These are phyloP conservation scores for Mucor indicus DNA, from an alignment of 371 early-diverging fungal genomes.

Conservation along the genomic window DNA sequence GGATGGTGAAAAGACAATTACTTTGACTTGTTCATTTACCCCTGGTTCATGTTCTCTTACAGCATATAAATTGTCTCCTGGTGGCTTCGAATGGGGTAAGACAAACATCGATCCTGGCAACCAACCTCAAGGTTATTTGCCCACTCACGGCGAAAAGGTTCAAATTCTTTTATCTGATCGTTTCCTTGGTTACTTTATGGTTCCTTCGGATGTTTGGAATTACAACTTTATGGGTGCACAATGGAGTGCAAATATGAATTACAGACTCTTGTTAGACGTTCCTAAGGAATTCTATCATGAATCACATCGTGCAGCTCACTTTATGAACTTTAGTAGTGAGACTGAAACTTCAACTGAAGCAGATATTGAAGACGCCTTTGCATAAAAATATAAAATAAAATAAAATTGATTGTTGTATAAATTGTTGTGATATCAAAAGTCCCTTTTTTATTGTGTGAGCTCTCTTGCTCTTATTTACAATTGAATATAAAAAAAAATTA, in stretches of 20 bases:
- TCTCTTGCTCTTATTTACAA: not conserved
- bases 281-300: conserved; percentile 98
- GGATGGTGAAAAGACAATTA: conserved; percentile 93
- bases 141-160: conserved; percentile 90
- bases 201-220: conserved; percentile 96
- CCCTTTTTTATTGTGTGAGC: not conserved
- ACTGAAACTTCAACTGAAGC: conserved; percentile 68
- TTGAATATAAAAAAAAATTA: too few species aligned
- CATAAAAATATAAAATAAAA: conserved; percentile 32
- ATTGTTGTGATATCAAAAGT: not conserved
- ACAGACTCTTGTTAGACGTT: conserved; percentile 81
- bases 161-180: conserved; percentile 93
- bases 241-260: conserved; percentile 89
- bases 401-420: not conserved
- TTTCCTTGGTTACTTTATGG: conserved; percentile 98
- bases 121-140: conserved; percentile 86
- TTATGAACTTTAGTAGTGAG: conserved; percentile 89
- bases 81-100: conserved; percentile 95
- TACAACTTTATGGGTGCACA: conserved; percentile 90
- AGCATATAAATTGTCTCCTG: conserved; percentile 92
- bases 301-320: conserved; percentile 93
- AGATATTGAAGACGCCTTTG: conserved; percentile 72
- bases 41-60: conserved; percentile 97
- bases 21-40: conserved; percentile 93
- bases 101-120: conserved; percentile 70